A percentile compares a stretch with the other conserved stretches of the same genome.
These are phyloP conservation scores for Hortiboletus campestris DNA, from an alignment of 768 basidiomycete genomes.

Conservation along the genomic window DNA sequence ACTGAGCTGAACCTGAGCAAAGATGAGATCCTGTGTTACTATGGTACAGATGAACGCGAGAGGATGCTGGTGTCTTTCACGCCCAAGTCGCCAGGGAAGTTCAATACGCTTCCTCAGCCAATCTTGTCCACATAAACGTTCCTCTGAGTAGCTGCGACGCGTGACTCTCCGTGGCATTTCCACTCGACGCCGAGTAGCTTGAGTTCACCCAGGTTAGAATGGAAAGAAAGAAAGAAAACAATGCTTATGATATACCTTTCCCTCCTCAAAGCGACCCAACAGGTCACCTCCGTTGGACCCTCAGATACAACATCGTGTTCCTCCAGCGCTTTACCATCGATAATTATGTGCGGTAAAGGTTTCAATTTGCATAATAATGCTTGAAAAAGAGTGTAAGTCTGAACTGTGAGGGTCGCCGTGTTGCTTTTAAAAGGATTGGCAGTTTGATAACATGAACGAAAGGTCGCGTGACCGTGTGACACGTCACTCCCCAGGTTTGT, in stretches of 20 bases:
- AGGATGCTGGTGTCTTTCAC: background rate
- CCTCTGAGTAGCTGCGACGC: background rate
- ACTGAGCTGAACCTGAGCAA: conserved; percentile 16
- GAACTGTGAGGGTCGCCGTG: no score
- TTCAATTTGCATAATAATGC: conserved; percentile 13
- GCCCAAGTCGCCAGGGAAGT: background rate
- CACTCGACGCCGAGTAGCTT: conserved; percentile 16
- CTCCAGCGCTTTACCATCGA: conserved; percentile 11
- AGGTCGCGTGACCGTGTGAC: no score
- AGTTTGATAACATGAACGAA: no score
- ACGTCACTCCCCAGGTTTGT: no score
- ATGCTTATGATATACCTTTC: conserved; percentile 10
- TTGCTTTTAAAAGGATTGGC: no score
- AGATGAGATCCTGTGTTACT: conserved; percentile 6
- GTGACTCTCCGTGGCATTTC: conserved; percentile 1
- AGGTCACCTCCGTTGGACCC: no score
- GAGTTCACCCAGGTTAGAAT: background rate
- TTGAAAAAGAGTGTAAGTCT: background rate
- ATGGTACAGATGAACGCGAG: background rate
- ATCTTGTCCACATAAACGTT: conserved; percentile 10
- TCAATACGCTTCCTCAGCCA: rapidly evolving
- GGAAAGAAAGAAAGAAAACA: background rate
- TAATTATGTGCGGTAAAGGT: conserved; percentile 12
- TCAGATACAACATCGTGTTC: conserved; percentile 10
- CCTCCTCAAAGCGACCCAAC: conserved; percentile 13